Conservation (phyloP, 495 filamentous ascomycete species). For the Hyaloscypha bicolor region DNA sequence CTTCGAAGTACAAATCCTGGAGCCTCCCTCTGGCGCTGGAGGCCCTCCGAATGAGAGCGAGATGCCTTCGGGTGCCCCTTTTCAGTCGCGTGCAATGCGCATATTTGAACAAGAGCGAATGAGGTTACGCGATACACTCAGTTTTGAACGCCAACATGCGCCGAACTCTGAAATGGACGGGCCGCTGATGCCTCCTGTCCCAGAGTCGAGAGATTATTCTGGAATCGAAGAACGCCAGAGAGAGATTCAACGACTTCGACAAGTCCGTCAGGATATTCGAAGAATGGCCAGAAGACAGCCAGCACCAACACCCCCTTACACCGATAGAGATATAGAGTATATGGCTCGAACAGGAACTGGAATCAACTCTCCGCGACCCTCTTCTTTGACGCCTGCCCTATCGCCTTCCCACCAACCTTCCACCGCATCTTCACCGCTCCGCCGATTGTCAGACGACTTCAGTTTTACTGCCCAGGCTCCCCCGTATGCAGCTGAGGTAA, state of each 20-base stretch:
- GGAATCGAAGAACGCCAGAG: conserved; percentile 17
- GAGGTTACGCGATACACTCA: conserved; percentile 21
- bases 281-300: conserved; percentile 24
- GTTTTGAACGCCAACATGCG: conserved; percentile 24
- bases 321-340: conserved; percentile 22
- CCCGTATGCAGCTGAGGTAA: neutral
- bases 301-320: conserved; percentile 31
- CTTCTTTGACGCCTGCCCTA: conserved; percentile 24
- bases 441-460: conserved; percentile 3
- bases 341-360: conserved; percentile 14
- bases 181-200: conserved; percentile 37
- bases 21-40: conserved; percentile 1
- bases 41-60: conserved; percentile 3
- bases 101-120: conserved; percentile 26
- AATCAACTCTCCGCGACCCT: conserved; percentile 19
- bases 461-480: conserved; percentile 9
- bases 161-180: conserved; percentile 17
- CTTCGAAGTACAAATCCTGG: conserved; percentile 14
- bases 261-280: conserved; percentile 22
- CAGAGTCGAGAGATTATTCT: conserved; percentile 38
- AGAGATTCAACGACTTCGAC: conserved; percentile 17
- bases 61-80: neutral
- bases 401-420: conserved; percentile 22
- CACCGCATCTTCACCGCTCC: neutral
- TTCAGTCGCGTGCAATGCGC: conserved; percentile 6